Evolutionary conservation across 495 filamentous ascomycete genomes (phyloP).

Genomic region (Neurospora sp.): DNA sequence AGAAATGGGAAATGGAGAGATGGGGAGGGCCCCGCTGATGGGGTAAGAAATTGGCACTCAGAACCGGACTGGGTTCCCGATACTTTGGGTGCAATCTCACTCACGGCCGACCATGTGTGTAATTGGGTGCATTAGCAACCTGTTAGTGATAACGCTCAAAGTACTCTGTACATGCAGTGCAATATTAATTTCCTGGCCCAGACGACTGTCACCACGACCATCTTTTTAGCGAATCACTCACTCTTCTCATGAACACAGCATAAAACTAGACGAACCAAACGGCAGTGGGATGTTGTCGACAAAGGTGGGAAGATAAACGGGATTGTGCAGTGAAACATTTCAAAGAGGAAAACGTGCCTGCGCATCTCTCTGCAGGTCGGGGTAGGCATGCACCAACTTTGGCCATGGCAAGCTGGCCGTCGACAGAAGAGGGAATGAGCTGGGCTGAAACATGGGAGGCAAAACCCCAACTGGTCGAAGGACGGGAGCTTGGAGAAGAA

Average conservation of each 20-base stretch:
- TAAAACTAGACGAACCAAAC: neutral
- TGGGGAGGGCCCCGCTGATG: neutral
- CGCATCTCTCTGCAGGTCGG: constrained; percentile 6
- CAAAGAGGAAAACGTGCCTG: constrained; percentile 21
- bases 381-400: constrained; percentile 1
- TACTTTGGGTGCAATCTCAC: neutral
- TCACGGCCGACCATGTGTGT: neutral
- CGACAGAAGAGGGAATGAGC: neutral
- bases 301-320: neutral
- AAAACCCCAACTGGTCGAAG: neutral
- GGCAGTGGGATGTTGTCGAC: neutral
- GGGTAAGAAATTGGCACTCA: neutral
- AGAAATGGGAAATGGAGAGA: neutral
- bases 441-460: neutral
- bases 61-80: neutral
- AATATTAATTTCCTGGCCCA: neutral
- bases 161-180: neutral
- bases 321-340: neutral
- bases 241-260: neutral
- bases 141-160: neutral
- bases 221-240: neutral
- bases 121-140: neutral
- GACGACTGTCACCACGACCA: neutral
- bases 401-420: constrained; percentile 1
- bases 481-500: neutral